Evolutionary conservation across 1,284 basidiomycete genomes (phyloP).

Genomic region (Taiwanofungus camphoratus): DNA sequence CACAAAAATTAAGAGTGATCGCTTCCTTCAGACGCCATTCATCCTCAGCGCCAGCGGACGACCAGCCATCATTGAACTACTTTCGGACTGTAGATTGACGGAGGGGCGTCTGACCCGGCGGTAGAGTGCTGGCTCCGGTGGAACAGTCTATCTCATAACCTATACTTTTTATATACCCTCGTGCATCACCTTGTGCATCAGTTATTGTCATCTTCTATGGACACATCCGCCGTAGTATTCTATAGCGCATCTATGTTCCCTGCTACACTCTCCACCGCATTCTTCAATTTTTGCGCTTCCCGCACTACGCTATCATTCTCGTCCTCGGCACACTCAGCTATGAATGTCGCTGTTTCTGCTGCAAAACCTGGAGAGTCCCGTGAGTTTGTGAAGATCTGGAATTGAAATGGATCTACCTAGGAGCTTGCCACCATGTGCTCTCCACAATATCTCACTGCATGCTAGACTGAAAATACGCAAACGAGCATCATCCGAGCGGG

Average conservation of each 20-base stretch:
- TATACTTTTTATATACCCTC: conserved; percentile 19
- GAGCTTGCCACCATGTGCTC: conserved; percentile 65
- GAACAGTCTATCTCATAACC: conserved; percentile 27
- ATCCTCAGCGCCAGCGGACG: conserved; percentile 65
- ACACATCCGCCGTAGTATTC: background rate
- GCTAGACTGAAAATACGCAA: conserved; percentile 67
- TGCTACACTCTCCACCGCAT: conserved; percentile 62
- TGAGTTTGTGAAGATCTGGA: background rate
- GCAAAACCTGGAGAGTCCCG: conserved; percentile 48
- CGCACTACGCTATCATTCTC: conserved; percentile 73
- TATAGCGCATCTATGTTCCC: conserved; percentile 45
- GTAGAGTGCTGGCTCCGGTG: conserved; percentile 31
- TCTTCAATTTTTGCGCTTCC: conserved; percentile 58
- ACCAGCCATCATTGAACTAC: conserved; percentile 55
- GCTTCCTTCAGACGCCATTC: conserved; percentile 44
- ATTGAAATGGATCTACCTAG: conserved; percentile 46
- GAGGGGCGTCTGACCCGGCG: conserved; percentile 47
- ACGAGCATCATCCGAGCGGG: conserved; percentile 71
- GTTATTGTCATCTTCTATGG: background rate
- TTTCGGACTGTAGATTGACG: conserved; percentile 61
- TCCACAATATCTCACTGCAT: conserved; percentile 76
- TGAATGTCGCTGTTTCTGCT: conserved; percentile 76
- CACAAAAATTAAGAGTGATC: background rate
- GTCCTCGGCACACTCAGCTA: conserved; percentile 78
- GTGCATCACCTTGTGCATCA: background rate